Percentiles rank a stretch among this genome's conserved stretches.
These are phyloP conservation scores for Boletus huronensis DNA, from an alignment of 768 basidiomycete species.

Conservation along the genomic window DNA sequence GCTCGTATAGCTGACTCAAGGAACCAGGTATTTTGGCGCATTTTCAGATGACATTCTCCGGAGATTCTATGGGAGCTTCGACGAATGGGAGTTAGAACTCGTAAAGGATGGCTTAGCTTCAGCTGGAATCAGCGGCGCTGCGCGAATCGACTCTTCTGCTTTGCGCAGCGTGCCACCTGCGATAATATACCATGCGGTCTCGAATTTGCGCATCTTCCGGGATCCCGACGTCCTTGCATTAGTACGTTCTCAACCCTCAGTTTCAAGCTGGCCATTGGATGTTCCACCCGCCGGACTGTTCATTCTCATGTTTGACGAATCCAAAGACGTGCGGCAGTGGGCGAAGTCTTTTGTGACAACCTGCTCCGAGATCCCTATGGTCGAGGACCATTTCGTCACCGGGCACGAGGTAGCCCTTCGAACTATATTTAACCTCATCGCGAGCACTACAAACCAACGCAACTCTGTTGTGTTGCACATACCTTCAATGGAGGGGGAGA, in stretches of 20 bases:
- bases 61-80: conserved; percentile 60
- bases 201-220: conserved; percentile 55
- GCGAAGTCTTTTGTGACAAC: conserved; percentile 46
- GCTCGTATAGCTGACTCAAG: conserved; percentile 13
- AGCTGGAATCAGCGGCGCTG: conserved; percentile 19
- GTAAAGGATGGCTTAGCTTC: conserved; percentile 48
- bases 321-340: conserved; percentile 54
- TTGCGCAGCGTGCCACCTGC: conserved; percentile 47
- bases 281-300: conserved; percentile 60
- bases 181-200: conserved; percentile 57
- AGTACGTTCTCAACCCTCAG: conserved; percentile 25
- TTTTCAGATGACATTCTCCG: conserved; percentile 49
- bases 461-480: background rate
- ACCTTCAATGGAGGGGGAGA: conserved; percentile 4
- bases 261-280: conserved; percentile 52
- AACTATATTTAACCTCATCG: conserved; percentile 31
- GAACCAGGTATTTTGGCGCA: conserved; percentile 67
- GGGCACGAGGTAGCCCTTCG: conserved; percentile 47
- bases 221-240: conserved; percentile 44
- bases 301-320: conserved; percentile 52
- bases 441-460: conserved; percentile 8
- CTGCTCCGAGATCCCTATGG: conserved; percentile 43
- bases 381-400: conserved; percentile 43
- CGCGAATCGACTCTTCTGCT: conserved; percentile 19
- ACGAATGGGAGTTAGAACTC: conserved; percentile 59